Evolutionary conservation across 768 basidiomycete species (phyloP), one percentile per base, ranked within the genome.

Genomic region (Tricholoma furcatifolium): DNA sequence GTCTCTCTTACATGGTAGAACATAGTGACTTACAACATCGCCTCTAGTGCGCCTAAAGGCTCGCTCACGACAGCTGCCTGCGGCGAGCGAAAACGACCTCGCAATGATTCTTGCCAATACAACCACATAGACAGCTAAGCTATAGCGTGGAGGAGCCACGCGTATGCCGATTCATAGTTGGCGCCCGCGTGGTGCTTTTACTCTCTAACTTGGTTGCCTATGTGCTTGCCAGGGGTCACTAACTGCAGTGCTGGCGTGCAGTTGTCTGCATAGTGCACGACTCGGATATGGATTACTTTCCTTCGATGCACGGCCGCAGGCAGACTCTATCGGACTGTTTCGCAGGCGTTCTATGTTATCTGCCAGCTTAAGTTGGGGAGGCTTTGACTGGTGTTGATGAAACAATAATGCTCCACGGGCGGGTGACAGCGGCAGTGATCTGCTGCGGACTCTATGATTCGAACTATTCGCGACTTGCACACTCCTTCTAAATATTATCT

Each of bases 41-140:
- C 59, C 49, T 49, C 35, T 59, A 93, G 91, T 98, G 59, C 90
- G 95, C 14, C 74, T 98, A 56, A 96, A 95, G 67, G 91, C 95
- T 14, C 84, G 92, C 15, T 85, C 92, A 11, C 79, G 91, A 60
- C 88, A 93, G 56, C 76, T 98, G 31, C 81, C 88, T 46, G 91
- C 91, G 32, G 90, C 89, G 8, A 85, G 83, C 66, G 92, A 97
- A 71, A 88, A 83, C 63, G 95, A 95, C 58, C 76, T 98, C 58
- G 90, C 86, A 3, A 67, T 75, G 42, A 79, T 96, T 51, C 74
- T 96, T 9, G 59, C 60, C 1, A 58, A 60, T 21, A 51, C 27
- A 27, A 7, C 57, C 38, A 58, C 54, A 51, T 64, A 41, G 36
- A 30, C 10, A 12, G 18, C 24, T n/a, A 14, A 40, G 6, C 11